Evolutionary conservation across 2,329 filamentous ascomycete genomes (phyloP), one percentile per base, ranked within the genome.

Genomic region (Cephalotrichum gorgonifer): DNA sequence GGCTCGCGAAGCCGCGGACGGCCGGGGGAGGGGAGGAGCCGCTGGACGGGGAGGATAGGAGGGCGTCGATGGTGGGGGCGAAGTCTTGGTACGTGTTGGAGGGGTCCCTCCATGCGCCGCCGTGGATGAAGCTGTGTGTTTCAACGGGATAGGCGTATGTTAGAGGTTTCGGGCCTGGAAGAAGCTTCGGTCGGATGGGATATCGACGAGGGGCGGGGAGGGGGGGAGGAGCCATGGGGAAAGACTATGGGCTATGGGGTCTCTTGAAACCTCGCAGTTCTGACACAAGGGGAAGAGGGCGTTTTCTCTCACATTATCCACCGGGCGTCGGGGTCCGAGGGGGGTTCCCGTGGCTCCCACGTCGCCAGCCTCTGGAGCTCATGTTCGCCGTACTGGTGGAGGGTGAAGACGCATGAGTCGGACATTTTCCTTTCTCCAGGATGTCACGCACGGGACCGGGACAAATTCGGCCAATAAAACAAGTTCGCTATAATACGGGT

Each of bases 1-100:
- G 64, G 9, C 69, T 72, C 8, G 72, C 55, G 26, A 55, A 46
- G 23, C 50, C 50, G 6, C 42, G 44, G 17, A 54, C 35, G 12
- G 77, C 61, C 63, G 88, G 85, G 49, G 80, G 72, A 7, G 35
- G 17, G 35, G 35, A 20, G 5, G n/a, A n/a, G n/a, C n/a, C n/a
- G n/a, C n/a, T n/a, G 0, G 78, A 74, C 38, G 89, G 63, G 4
- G 78, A 81, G 2, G 78, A 26, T 7, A 50, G 28, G 23, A 50
- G 11, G 43, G 43, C 81, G 23, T 33, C 23, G 12, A 50, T 46
- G 8, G 50, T 50, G 6, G 44, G 43, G 17, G 46, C 38, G 44
- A 54, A 51, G 43, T 49, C 52, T 25, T 43, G 48, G 28, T 53
- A 49, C 14, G 50, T 51, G 42, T 51, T 51, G n/a, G 42, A 25